Percentiles rank a stretch among this genome's conserved stretches.
Evolutionary conservation across 2,329 filamentous ascomycete species (phyloP).

Genomic region (Stenocarpella maydis): DNA sequence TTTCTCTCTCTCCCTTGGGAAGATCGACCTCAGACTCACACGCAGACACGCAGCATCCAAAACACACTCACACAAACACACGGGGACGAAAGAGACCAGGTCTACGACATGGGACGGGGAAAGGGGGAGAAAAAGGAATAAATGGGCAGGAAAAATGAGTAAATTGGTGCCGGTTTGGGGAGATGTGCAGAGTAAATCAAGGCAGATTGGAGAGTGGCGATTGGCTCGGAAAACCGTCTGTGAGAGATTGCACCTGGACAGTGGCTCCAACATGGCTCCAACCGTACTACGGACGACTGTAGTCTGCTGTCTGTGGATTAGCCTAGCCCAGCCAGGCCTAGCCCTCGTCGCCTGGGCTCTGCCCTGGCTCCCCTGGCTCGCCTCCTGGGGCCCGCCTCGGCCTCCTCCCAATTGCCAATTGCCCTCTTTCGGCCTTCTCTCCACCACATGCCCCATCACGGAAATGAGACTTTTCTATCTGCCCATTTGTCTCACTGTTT

Average conservation of each 20-base stretch:
- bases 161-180: conserved; percentile 8
- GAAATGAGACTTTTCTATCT: conserved; percentile 19
- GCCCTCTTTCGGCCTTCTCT: conserved; percentile 8
- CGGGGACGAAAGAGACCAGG: not conserved
- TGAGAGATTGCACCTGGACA: conserved; percentile 29
- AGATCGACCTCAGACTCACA: not conserved
- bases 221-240: conserved; percentile 19
- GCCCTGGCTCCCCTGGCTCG: too few species aligned
- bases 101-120: not conserved
- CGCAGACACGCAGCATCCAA: too few species aligned
- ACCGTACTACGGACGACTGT: conserved; percentile 2
- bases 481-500: conserved; percentile 23
- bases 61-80: not conserved
- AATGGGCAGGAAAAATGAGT: conserved; percentile 30
- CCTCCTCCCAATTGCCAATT: conserved; percentile 5
- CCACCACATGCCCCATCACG: conserved; percentile 27
- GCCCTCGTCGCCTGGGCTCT: not conserved
- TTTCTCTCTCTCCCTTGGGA: not conserved
- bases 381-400: not conserved
- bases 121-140: conserved; percentile 5
- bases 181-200: conserved; percentile 25
- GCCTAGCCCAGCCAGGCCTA: conserved; percentile 7
- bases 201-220: conserved; percentile 25
- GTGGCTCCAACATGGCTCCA: conserved; percentile 6
- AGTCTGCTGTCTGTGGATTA: too few species aligned